Evolutionary conservation across 305 asterid genomes (phyloP).

Genomic region (Solanum hybrid): DNA sequence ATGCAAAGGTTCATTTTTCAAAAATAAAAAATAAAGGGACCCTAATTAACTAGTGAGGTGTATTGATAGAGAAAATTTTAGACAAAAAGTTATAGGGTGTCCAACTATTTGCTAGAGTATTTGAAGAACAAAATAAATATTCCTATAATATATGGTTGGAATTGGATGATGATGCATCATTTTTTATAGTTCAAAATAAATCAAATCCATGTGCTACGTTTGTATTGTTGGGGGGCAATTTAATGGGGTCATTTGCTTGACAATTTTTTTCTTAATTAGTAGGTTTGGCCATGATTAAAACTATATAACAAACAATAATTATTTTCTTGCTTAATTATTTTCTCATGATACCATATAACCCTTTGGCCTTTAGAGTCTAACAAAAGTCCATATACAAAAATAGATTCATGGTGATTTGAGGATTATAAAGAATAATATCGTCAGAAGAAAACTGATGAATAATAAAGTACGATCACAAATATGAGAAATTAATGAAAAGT

Average conservation of each 20-base stretch:
- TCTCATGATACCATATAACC: background rate
- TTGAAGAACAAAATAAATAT: background rate
- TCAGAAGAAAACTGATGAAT: too few relatives aligned
- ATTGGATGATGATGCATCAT: background rate
- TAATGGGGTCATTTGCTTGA: background rate
- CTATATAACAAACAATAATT: background rate
- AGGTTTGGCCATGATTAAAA: background rate
- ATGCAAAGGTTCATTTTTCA: too few relatives aligned
- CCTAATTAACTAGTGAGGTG: background rate
- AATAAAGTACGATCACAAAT: too few relatives aligned
- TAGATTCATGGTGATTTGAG: too few relatives aligned
- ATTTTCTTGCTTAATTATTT: background rate
- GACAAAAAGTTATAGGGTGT: background rate
- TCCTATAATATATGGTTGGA: background rate
- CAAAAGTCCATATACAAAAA: background rate
- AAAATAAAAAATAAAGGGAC: too few relatives aligned
- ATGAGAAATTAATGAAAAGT: too few relatives aligned
- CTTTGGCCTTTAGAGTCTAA: background rate
- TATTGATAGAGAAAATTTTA: conserved; percentile 2
- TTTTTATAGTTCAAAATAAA: background rate
- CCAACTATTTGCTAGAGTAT: background rate
- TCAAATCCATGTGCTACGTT: background rate
- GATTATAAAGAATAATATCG: too few relatives aligned
- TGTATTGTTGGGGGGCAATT: background rate
- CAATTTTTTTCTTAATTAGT: background rate